Percentiles rank a stretch among this genome's conserved stretches.
These are phyloP conservation scores for Taphrina flavorubra DNA, from an alignment of 1,139 yeast genomes.

Conservation along the genomic window DNA sequence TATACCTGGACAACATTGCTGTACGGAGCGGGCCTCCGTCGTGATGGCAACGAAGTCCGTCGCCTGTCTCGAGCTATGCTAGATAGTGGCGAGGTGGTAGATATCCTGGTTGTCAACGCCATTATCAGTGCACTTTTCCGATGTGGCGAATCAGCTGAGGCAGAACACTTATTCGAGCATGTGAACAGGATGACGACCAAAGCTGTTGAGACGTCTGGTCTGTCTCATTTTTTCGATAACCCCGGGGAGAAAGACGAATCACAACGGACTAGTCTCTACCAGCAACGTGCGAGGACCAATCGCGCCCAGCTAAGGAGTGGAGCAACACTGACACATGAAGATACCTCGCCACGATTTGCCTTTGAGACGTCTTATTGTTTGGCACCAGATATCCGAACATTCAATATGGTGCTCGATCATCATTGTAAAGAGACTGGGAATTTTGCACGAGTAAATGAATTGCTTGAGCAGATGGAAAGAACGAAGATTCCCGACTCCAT, in stretches of 20 bases:
- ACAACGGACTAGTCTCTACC: constrained; percentile 19
- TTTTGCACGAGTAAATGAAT: constrained; percentile 5
- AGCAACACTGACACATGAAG: constrained; percentile 10
- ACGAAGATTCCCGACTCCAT: constrained; percentile 24
- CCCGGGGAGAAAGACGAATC: neutral
- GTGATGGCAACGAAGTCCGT: constrained; percentile 24
- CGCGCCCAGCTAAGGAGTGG: constrained; percentile 10
- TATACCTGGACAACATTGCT: constrained; percentile 32
- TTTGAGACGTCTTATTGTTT: neutral
- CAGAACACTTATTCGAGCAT: constrained; percentile 32
- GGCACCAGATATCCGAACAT: constrained; percentile 26
- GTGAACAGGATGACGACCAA: neutral
- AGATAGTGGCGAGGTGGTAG: constrained; percentile 34
- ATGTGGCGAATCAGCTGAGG: constrained; percentile 34
- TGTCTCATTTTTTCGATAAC: neutral
- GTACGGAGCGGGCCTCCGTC: constrained; percentile 11
- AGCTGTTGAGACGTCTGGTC: neutral
- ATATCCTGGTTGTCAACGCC: constrained; percentile 36
- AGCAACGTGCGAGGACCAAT: constrained; percentile 25
- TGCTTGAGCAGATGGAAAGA: constrained; percentile 22
- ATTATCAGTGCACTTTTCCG: constrained; percentile 31
- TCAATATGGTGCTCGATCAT: constrained; percentile 25
- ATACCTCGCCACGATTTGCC: constrained; percentile 21
- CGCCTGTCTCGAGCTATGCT: constrained; percentile 16
- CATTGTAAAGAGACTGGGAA: constrained; percentile 36